phyloP scores from a whole-genome alignment of 257 asterid species.

The Scutellaria baicalensis region DNA sequence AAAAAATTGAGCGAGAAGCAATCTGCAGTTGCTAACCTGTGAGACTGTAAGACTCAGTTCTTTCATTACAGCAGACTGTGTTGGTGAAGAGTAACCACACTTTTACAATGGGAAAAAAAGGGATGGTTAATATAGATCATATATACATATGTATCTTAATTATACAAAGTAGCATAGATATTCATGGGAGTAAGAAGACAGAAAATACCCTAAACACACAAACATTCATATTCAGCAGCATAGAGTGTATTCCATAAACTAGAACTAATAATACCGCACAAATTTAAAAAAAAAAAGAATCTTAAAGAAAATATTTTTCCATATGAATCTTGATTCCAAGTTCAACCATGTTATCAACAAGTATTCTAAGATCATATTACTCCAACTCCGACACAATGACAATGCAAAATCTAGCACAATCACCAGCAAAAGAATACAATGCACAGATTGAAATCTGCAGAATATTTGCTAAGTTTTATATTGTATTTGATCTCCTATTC shows the following conservation, averaged over 20 bases:
- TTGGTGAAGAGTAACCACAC: constrained; percentile 88
- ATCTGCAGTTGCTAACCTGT: constrained; percentile 37
- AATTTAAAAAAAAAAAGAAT: too few relatives aligned
- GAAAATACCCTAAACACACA: not conserved
- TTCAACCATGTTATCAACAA: not conserved
- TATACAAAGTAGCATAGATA: not conserved
- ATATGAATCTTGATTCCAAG: not conserved
- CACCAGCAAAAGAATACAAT: not conserved
- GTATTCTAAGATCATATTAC: not conserved
- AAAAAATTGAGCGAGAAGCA: not conserved
- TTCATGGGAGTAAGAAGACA: not conserved
- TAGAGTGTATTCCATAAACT: not conserved
- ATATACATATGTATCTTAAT: not conserved
- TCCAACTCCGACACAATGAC: not conserved
- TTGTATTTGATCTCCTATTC: too few relatives aligned
- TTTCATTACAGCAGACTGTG: constrained; percentile 49
- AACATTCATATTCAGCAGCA: not conserved
- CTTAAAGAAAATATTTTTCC: not conserved
- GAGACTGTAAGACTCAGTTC: constrained; percentile 69
- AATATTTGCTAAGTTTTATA: too few relatives aligned
- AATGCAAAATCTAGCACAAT: not conserved
- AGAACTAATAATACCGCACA: not conserved
- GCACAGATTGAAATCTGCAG: too few relatives aligned
- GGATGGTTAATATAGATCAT: constrained; percentile 8
- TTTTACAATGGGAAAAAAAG: constrained; percentile 24